These are phyloP conservation scores for Stagonosporopsis chrysanthemi DNA, from an alignment of 2,329 filamentous ascomycete genomes.

Conservation along the genomic window DNA sequence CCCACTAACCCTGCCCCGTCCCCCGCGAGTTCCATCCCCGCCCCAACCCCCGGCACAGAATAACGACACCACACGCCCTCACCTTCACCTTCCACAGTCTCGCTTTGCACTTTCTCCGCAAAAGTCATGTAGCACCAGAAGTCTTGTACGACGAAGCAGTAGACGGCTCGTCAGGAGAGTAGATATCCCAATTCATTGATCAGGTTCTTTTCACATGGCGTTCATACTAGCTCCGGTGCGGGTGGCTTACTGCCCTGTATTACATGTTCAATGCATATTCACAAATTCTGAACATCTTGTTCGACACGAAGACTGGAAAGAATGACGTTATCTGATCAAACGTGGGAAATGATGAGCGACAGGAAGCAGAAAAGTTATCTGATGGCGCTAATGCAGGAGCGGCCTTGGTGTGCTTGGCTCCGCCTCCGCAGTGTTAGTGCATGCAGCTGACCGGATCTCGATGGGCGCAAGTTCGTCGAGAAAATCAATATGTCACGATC, in stretches of 20 bases:
- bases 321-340: neutral
- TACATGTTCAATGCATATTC: slow-evolving; percentile 13
- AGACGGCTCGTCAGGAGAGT: slow-evolving; percentile 36
- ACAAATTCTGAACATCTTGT: neutral
- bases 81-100: slow-evolving; percentile 26
- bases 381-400: slow-evolving; percentile 20
- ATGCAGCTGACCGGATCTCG: neutral
- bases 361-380: slow-evolving; percentile 3
- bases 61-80: slow-evolving; percentile 21
- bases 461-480: neutral
- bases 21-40: slow-evolving; percentile 17
- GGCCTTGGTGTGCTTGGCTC: slow-evolving; percentile 11
- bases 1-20: slow-evolving; percentile 7
- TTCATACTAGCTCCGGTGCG: slow-evolving; percentile 19
- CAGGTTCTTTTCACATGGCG: slow-evolving; percentile 18
- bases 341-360: neutral
- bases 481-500: neutral
- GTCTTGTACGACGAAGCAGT: slow-evolving; percentile 39
- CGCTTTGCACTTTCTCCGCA: slow-evolving; percentile 40
- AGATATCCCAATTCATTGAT: slow-evolving; percentile 32
- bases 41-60: slow-evolving; percentile 22
- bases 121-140: slow-evolving; percentile 44
- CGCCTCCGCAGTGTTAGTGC: slow-evolving; percentile 4
- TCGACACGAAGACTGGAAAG: neutral
- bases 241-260: neutral